Conservation (phyloP, 768 basidiomycete genomes). For the Termitomyces sp. region DNA sequence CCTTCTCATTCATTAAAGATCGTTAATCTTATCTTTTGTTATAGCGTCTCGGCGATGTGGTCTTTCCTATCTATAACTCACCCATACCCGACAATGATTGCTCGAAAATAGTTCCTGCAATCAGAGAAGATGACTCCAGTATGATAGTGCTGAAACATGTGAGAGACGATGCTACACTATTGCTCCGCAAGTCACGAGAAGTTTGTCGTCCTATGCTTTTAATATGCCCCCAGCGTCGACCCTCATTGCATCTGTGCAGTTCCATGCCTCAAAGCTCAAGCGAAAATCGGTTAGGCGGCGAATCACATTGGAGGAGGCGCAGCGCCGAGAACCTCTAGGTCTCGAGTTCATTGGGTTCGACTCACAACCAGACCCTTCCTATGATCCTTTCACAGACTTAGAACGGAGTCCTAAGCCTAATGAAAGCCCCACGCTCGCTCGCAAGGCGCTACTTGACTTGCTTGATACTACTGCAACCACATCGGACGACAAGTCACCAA, state of each 20-base stretch:
- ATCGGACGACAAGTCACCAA: neutral
- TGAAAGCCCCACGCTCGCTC: neutral
- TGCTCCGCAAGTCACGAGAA: neutral
- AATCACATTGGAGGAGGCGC: neutral
- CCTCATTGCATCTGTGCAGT: neutral
- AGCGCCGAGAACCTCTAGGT: neutral
- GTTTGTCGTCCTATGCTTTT: neutral
- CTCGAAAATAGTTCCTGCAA: neutral
- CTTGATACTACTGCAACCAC: neutral
- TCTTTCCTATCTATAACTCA: neutral
- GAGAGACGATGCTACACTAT: neutral
- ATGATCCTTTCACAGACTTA: conserved; percentile 3
- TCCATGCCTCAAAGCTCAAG: neutral
- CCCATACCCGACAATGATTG: neutral
- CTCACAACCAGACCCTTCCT: conserved; percentile 1
- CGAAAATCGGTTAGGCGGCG: neutral
- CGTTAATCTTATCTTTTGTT: neutral
- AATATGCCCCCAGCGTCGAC: neutral
- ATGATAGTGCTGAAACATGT: neutral
- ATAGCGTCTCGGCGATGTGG: conserved; percentile 1
- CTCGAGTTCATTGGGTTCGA: conserved; percentile 6
- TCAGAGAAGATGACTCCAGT: neutral
- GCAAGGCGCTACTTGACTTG: neutral
- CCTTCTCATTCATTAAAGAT: too few species aligned
- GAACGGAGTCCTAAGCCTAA: neutral